Evolutionary conservation across 176 grass and related monocot genomes (phyloP).

Genomic region (Carex kokanica): DNA sequence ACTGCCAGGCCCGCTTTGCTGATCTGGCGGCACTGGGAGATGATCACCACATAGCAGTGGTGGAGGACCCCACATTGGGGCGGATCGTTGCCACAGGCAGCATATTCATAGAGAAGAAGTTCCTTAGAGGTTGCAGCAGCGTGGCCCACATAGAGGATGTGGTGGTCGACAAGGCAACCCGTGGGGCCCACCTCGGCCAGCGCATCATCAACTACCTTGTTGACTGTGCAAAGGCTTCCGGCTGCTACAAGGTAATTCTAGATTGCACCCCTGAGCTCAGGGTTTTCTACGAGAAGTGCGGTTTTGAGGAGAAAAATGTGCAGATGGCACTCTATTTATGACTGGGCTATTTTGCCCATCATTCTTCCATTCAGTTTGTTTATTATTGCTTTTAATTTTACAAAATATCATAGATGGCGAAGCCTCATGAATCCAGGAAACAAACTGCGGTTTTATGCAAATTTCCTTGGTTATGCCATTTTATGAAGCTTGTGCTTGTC

Average conservation of each 20-base stretch:
- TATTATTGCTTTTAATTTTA: no score
- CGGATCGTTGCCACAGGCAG: constrained; percentile 67
- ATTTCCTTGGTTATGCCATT: not conserved
- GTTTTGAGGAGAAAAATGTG: constrained; percentile 75
- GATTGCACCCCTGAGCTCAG: constrained; percentile 67
- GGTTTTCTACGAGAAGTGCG: constrained; percentile 71
- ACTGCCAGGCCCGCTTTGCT: constrained; percentile 41
- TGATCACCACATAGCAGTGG: constrained; percentile 73
- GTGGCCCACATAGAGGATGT: constrained; percentile 89
- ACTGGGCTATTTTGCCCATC: constrained; percentile 16
- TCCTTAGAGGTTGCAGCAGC: constrained; percentile 59
- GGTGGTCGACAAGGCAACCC: constrained; percentile 55
- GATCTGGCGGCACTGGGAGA: constrained; percentile 70
- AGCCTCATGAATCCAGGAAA: not conserved
- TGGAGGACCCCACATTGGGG: constrained; percentile 40
- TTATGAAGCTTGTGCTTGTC: not conserved
- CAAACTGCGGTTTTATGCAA: not conserved
- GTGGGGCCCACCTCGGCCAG: constrained; percentile 50
- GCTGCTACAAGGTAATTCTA: constrained; percentile 93
- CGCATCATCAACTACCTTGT: constrained; percentile 54
- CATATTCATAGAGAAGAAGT: constrained; percentile 88
- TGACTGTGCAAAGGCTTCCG: constrained; percentile 49
- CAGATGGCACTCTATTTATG: constrained; percentile 92
- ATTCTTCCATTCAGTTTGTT: not conserved
- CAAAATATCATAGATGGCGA: not conserved